Evolutionary conservation across 805 yeast genomes (phyloP), one percentile per base, ranked within the genome.

Genomic region (Debaryomyces castellii): DNA sequence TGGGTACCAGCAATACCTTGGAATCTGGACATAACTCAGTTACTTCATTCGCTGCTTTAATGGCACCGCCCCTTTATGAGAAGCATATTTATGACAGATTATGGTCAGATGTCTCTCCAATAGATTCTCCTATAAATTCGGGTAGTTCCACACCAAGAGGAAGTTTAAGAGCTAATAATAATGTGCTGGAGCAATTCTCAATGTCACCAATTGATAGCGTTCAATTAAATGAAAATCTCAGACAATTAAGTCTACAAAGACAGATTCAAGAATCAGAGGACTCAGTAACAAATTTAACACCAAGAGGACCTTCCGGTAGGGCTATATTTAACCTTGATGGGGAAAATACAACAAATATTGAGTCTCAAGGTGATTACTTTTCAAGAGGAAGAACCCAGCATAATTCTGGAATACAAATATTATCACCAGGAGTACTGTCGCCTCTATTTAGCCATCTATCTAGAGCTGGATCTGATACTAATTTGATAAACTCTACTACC

Each of bases 21-120:
- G 22, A 50, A 16, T 60, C 72, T 6, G 62, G 59, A 47, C 51
- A 53, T n/a, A 61, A 57, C 34, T 67, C 72, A 1, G 52, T 43
- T 32, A 55, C 69, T 4, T 62, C 70, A 20, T 60, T 68, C 42
- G 63, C 64, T 12, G 77, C 76, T 5, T 59, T 80, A 39, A 74
- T 81, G 69, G 94, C 96, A 0, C 97, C 97, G 2, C 96, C 97
- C 22, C 77, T 85, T 46, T 90, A 90, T 62, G 90, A 82, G 48
- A 81, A 77, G 44, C 96, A 88, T 62, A 80, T 89, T 30, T 87
- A 85, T 63, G 97, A 90, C 64, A 71, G 87, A 45, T 64, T 90
- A 18, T 89, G 87, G 87, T 76, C 79, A 28, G 91, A 84, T 46
- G 72, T 82, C 7, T 69, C 81, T 4, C 82, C 81, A 4, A 50